Evolutionary conservation across 768 basidiomycete genomes (phyloP).

Genomic region (Mycena sanguinolenta): DNA sequence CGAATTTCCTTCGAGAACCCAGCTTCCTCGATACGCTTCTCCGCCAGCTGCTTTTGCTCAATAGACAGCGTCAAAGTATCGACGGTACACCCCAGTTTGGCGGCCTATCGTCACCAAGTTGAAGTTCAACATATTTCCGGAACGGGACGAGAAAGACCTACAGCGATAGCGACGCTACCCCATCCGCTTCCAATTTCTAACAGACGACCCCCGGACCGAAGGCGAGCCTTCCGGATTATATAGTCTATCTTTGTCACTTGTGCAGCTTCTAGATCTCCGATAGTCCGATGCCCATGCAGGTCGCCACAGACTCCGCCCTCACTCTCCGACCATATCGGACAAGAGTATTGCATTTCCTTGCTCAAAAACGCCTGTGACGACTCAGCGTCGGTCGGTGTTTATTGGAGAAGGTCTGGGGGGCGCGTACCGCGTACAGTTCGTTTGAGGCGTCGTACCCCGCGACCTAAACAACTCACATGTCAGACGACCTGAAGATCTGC

Average conservation of each 20-base stretch:
- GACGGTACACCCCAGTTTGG: slow-evolving; percentile 75
- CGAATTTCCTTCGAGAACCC: slow-evolving; percentile 79
- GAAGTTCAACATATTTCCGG: too few species aligned
- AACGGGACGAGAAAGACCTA: too few species aligned
- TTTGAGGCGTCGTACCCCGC: slow-evolving; percentile 97
- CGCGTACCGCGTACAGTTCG: slow-evolving; percentile 79
- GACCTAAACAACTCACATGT: slow-evolving; percentile 41
- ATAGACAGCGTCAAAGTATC: slow-evolving; percentile 91
- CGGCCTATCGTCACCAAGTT: too few species aligned
- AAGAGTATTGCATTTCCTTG: slow-evolving; percentile 95
- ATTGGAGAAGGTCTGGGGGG: slow-evolving; percentile 14
- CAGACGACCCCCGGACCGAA: slow-evolving; percentile 83
- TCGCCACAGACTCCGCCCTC: slow-evolving; percentile 87
- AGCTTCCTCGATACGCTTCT: slow-evolving; percentile 82
- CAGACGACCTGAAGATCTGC: too few species aligned
- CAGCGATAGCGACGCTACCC: slow-evolving; percentile 87
- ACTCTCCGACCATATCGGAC: slow-evolving; percentile 82
- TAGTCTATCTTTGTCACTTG: slow-evolving; percentile 87
- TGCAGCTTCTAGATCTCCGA: slow-evolving; percentile 83
- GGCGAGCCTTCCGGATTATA: slow-evolving; percentile 82
- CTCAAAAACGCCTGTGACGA: slow-evolving; percentile 76
- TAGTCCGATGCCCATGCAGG: slow-evolving; percentile 63
- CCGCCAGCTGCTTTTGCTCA: slow-evolving; percentile 90
- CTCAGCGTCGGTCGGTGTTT: not conserved
- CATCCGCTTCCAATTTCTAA: slow-evolving; percentile 95